Evolutionary conservation across 106 monocot genomes (phyloP), one percentile per base, ranked within the genome.

Genomic region (Xerophyta viscosa): DNA sequence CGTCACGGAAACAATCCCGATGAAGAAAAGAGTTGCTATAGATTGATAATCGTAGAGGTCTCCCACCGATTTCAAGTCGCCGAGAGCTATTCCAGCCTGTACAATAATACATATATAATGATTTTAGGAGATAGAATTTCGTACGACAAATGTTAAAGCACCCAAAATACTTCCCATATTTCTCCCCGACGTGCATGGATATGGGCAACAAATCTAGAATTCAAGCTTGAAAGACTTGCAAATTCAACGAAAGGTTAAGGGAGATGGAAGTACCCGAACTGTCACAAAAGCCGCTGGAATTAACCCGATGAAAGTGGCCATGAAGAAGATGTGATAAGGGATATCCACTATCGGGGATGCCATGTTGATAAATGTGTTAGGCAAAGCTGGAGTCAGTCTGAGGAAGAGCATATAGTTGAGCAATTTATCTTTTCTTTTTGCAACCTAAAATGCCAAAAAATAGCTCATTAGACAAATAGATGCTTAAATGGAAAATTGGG

Each of bases 321-420:
- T 31, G 29, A 94, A 63, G 61, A 94, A 94, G 20, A 63, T 79
- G 45, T 75, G 84, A 46, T 72, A 94, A 20, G 94, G 94, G 21
- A 94, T 77, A 43, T 85, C 84, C 8, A 94, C 94, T 46, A 94
- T 94, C 3, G 94, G 94, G 20, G 94, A 94, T 36, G 94, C 88
- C 33, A 94, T 44, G 47, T 94, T 94, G 30, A 94, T 94, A 70
- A 94, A 94, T 46, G 94, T 96, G 65, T 96, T 96, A 23, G 94
- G 94, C 51, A 96, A 64, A 29, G 94, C 78, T 12, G 94, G 94
- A 6, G 94, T 96, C 46, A 96, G 84, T 74, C 94, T 80, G 2
- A 96, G 81, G 76, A 96, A 96, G 44, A 96, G 75, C 88, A 96
- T 88, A 72, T 96, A 96, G 69, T 96, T 96, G 66, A 96, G 58